phyloP scores from a whole-genome alignment of 768 basidiomycete genomes.

The Leccinum imitatum region DNA sequence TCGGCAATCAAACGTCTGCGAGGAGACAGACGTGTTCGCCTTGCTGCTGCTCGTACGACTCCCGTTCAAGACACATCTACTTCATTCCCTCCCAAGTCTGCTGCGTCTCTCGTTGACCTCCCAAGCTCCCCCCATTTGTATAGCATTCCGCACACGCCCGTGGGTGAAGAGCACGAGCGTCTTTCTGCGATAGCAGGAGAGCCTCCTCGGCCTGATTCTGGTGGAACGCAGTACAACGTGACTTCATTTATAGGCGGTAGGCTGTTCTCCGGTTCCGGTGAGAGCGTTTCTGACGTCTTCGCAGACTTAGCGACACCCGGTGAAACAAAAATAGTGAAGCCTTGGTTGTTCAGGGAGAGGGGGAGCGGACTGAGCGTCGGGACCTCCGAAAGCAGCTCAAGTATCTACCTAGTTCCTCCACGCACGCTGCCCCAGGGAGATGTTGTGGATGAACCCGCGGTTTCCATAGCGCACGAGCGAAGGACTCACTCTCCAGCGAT shows the following conservation, averaged over 20 bases:
- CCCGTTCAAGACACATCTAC: slow-evolving; percentile 3
- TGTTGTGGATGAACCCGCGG: neutral
- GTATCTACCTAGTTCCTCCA: neutral
- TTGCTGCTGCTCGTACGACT: slow-evolving; percentile 11
- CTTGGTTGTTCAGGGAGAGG: neutral
- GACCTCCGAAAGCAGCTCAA: neutral
- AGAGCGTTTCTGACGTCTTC: slow-evolving; percentile 4
- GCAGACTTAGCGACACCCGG: slow-evolving; percentile 37
- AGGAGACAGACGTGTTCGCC: slow-evolving; percentile 22
- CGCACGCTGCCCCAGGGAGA: slow-evolving; percentile 1
- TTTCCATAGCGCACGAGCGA: neutral
- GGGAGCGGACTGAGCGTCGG: slow-evolving; percentile 6
- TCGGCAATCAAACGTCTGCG: slow-evolving; percentile 20
- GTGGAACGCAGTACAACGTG: slow-evolving; percentile 62
- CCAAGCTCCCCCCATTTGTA: slow-evolving; percentile 16
- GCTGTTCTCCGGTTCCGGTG: slow-evolving; percentile 14
- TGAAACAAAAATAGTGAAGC: slow-evolving; percentile 10
- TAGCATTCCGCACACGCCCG: slow-evolving; percentile 20
- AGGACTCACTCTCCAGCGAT: slow-evolving; percentile 20
- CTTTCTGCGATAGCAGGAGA: slow-evolving; percentile 16
- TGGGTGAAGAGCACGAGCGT: slow-evolving; percentile 12
- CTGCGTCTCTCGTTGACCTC: slow-evolving; percentile 23
- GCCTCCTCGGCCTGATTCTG: slow-evolving; percentile 37
- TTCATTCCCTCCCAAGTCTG: slow-evolving; percentile 28
- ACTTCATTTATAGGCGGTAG: slow-evolving; percentile 68